phyloP scores from a whole-genome alignment of 768 basidiomycete genomes.

The Boletus tylopilopsis region DNA sequence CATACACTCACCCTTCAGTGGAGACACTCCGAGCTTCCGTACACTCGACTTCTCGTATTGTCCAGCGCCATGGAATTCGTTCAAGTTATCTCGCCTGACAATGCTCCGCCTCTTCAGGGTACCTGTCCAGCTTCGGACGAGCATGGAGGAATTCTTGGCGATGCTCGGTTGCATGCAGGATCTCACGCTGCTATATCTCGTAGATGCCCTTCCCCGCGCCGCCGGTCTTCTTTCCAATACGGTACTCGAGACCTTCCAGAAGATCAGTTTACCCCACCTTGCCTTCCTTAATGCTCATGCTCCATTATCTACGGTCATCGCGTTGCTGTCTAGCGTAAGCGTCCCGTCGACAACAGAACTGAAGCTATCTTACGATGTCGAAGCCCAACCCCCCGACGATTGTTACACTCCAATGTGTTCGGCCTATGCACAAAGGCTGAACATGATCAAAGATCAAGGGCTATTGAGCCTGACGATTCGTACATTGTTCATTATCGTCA shows the following conservation, averaged over 20 bases:
- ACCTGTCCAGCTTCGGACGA: conserved; percentile 21
- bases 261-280: conserved; percentile 2
- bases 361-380: background rate
- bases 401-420: background rate
- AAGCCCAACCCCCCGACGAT: too few species aligned
- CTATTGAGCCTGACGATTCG: background rate
- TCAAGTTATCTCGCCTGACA: conserved; percentile 24
- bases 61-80: background rate
- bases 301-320: conserved; percentile 2
- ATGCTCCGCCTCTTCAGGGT: conserved; percentile 30
- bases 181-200: conserved; percentile 32
- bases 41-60: background rate
- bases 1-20: background rate
- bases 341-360: background rate
- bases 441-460: background rate
- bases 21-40: background rate
- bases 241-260: background rate
- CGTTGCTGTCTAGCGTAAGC: conserved; percentile 3
- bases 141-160: conserved; percentile 29
- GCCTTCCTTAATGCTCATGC: conserved; percentile 3
- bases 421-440: background rate
- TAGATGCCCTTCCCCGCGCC: conserved; percentile 26
- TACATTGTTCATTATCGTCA: background rate
- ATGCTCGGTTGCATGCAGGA: conserved; percentile 32
- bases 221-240: background rate